Conservation (phyloP, 2,329 filamentous ascomycete species). For the Aspergillus pseudoterreus region DNA sequence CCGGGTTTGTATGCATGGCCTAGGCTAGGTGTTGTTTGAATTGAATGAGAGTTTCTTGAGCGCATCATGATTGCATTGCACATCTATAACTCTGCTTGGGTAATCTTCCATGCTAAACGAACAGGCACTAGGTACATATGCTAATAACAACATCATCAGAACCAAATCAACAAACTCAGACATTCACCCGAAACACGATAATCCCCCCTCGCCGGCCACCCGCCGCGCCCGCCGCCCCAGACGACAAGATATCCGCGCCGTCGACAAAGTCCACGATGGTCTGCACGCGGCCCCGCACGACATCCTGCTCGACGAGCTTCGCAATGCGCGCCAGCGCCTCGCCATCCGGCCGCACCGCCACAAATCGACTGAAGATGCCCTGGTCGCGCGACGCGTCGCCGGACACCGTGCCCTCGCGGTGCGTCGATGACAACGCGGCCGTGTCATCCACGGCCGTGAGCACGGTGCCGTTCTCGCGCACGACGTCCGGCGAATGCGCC, state of each 20-base stretch:
- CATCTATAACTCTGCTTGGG: not conserved
- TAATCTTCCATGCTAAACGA: not conserved
- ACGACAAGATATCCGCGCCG: constrained; percentile 32
- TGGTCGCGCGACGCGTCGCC: constrained; percentile 13
- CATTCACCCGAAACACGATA: constrained; percentile 32
- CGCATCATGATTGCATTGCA: not conserved
- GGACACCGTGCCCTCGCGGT: too few species aligned
- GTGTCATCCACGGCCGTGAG: constrained; percentile 32
- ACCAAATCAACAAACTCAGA: constrained; percentile 5
- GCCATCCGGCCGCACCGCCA: constrained; percentile 36
- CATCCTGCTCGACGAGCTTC: constrained; percentile 32
- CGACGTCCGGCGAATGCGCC: constrained; percentile 28
- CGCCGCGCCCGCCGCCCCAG: constrained; percentile 25
- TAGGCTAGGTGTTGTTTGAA: not conserved
- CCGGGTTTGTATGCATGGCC: not conserved
- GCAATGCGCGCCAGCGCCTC: constrained; percentile 31
- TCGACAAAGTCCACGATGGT: constrained; percentile 31
- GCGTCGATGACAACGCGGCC: constrained; percentile 11
- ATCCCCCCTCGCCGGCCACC: constrained; percentile 26
- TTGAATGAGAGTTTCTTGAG: not conserved
- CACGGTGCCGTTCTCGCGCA: constrained; percentile 32
- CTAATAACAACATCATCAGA: not conserved
- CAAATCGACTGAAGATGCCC: constrained; percentile 29
- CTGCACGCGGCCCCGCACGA: constrained; percentile 31
- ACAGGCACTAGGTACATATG: not conserved